Percentiles rank a stretch among this genome's conserved stretches.
phyloP scores from a whole-genome alignment of 2,329 filamentous ascomycete species.

The Colletotrichum horii region DNA sequence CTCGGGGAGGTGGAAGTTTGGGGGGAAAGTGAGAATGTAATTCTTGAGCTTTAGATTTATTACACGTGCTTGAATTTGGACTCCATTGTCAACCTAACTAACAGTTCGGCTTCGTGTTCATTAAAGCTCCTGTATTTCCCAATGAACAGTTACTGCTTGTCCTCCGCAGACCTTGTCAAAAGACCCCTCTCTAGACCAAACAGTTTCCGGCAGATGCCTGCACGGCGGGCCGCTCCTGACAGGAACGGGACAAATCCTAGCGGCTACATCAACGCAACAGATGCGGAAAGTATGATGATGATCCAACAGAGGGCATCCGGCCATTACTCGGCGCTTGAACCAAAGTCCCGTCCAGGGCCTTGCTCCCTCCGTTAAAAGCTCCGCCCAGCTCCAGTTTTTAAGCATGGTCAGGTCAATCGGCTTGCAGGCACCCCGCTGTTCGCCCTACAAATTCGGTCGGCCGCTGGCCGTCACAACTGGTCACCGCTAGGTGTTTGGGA shows the following conservation, averaged over 20 bases:
- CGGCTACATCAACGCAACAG: no score
- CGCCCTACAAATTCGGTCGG: no score
- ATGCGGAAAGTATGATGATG: no score
- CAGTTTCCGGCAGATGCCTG: not conserved
- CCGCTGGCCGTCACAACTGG: no score
- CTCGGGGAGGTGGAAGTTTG: not conserved
- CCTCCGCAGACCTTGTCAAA: not conserved
- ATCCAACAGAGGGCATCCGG: no score
- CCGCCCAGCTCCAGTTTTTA: no score
- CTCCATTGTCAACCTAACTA: accelerated
- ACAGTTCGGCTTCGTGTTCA: not conserved
- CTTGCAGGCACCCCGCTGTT: no score
- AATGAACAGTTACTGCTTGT: accelerated
- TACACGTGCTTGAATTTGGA: not conserved
- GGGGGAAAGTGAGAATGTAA: not conserved
- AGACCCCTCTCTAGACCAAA: accelerated
- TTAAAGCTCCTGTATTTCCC: not conserved
- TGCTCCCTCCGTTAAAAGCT: no score
- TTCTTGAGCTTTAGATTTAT: not conserved
- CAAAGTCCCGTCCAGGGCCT: no score
- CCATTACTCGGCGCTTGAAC: no score
- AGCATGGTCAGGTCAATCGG: no score
- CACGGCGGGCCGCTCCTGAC: not conserved
- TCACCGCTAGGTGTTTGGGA: no score
- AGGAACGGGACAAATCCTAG: not conserved